Evolutionary conservation across 2,329 filamentous ascomycete species (phyloP).

Genomic region (Stachybotrys elegans): DNA sequence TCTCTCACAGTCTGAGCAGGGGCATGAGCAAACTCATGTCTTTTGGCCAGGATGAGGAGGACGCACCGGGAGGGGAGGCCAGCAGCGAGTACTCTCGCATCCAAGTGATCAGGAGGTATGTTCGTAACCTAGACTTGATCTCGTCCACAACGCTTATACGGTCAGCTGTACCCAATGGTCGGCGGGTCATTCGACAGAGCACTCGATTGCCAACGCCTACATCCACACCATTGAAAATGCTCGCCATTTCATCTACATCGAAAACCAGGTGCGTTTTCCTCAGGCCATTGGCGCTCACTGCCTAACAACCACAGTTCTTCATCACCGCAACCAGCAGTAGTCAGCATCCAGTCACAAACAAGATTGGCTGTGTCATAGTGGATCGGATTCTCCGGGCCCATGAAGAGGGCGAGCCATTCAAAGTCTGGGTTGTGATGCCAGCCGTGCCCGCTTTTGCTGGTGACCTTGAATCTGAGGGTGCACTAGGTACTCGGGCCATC

Average conservation of each 20-base stretch:
- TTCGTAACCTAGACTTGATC: background rate
- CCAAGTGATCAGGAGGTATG: conserved; percentile 47
- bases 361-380: conserved; percentile 85
- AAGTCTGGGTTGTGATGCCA: conserved; percentile 85
- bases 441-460: conserved; percentile 92
- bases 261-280: conserved; percentile 62
- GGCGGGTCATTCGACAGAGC: conserved; percentile 78
- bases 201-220: conserved; percentile 86
- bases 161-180: conserved; percentile 56
- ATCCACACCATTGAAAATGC: conserved; percentile 79
- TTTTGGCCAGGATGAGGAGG: conserved; percentile 21
- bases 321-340: conserved; percentile 90
- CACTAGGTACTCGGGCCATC: conserved; percentile 82
- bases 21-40: conserved; percentile 34
- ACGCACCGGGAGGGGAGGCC: conserved; percentile 7
- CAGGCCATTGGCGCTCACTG: no score
- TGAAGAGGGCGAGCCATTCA: conserved; percentile 81
- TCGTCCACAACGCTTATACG: conserved; percentile 75
- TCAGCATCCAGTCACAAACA: conserved; percentile 80
- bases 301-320: no score
- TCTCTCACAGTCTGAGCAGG: conserved; percentile 36
- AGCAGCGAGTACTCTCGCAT: conserved; percentile 31
- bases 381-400: conserved; percentile 79
- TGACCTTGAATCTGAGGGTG: conserved; percentile 77
- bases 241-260: conserved; percentile 91